phyloP scores from a whole-genome alignment of 495 filamentous ascomycete genomes.

The Lophiostoma macrostomum region DNA sequence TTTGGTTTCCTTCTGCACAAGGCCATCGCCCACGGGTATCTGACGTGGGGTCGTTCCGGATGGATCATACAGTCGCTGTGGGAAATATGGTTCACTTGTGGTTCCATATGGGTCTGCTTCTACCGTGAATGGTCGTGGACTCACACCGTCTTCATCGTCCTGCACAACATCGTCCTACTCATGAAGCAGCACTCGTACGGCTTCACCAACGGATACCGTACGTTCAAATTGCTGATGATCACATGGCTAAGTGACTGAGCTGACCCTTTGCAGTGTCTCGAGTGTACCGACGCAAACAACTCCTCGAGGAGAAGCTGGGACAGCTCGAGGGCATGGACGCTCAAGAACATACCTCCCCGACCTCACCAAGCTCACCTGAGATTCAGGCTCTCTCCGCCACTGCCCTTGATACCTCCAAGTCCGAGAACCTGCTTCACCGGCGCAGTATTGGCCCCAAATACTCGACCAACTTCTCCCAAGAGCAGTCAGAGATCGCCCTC shows the following conservation, averaged over 20 bases:
- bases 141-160: slow-evolving; percentile 65
- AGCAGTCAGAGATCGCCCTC: slow-evolving; percentile 49
- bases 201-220: slow-evolving; percentile 69
- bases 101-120: slow-evolving; percentile 58
- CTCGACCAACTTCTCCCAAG: slow-evolving; percentile 36
- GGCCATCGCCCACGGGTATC: slow-evolving; percentile 48
- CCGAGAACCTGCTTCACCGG: slow-evolving; percentile 42
- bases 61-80: slow-evolving; percentile 71
- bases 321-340: slow-evolving; percentile 44
- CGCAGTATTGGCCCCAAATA: slow-evolving; percentile 42
- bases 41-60: slow-evolving; percentile 62
- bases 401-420: slow-evolving; percentile 41
- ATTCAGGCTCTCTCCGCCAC: slow-evolving; percentile 8
- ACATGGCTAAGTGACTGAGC: no score
- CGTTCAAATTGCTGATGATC: no score
- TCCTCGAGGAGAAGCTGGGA: slow-evolving; percentile 46
- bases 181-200: slow-evolving; percentile 80
- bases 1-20: slow-evolving; percentile 60
- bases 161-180: slow-evolving; percentile 67
- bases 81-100: slow-evolving; percentile 59
- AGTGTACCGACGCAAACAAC: slow-evolving; percentile 48
- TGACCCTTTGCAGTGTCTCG: slow-evolving; percentile 62
- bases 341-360: slow-evolving; percentile 30
- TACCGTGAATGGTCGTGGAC: slow-evolving; percentile 75
- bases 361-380: slow-evolving; percentile 32